Base-by-base conservation (phyloP, 768 basidiomycete species). In the Pleurotus salmoneostramineus region DNA sequence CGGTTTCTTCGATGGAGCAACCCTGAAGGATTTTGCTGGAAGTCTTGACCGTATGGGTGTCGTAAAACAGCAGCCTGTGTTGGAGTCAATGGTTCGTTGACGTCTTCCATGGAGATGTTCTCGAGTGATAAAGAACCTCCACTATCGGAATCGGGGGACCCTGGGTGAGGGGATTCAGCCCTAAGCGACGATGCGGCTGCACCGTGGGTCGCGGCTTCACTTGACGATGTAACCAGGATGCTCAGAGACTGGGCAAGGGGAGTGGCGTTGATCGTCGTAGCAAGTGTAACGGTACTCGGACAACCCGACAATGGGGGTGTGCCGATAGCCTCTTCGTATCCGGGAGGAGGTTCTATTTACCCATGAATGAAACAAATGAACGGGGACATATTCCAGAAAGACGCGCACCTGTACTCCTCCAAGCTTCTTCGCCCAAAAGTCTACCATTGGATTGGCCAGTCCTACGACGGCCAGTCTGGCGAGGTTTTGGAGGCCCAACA, bases 261-360 rank as follows among this genome's bases (percentile, higher is more conserved):
- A 71, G 68, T 54, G 50, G 51, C 33, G 68, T 61, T 17, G 64
- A 61, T 42, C 50, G 62, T 61, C 62, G 66, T 68, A 56, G 55
- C 73, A 57, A 75, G 66, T 57, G 76, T 78, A 21, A 74, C 72
- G 57, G 65, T 76, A 66, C 64, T 79, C 54, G 71, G 75, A 64
- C 65, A 74, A 58, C 69, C 72, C 58, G 67, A 78, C 56, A 71
- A 50, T 2, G 80, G 66, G 4, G 78, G 74, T 11, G 78, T 76
- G 6, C 76, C 78, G 37, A 80, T 83, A 4, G 86, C 86, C 69
- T 91, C 89, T 60, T 84, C 83, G 63, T 90, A 89, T 10, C 88
- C 83, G 31, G 90, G 89, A 10, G 90, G 90, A 5, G 86, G 87
- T 65, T 40, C 52, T 51, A 37, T 35, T 32, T 45, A 33, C 10